These are phyloP conservation scores for Debaryomyces singareniensis DNA, from an alignment of 1,139 yeast species.

Conservation along the genomic window DNA sequence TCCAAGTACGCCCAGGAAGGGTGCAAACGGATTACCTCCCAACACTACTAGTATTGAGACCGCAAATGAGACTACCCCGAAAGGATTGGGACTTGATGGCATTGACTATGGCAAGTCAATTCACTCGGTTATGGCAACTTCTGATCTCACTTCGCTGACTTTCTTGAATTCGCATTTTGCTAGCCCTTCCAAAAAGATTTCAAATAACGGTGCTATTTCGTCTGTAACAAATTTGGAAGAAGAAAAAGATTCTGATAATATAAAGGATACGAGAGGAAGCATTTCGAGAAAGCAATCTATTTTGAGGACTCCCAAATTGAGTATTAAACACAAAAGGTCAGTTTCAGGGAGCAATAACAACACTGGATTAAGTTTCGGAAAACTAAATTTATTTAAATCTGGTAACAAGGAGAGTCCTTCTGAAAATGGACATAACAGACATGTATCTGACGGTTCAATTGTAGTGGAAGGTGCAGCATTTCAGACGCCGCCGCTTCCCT, in stretches of 20 bases:
- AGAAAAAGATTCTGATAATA: constrained; percentile 4
- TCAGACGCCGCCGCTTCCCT: constrained; percentile 42
- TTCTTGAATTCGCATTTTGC: neutral
- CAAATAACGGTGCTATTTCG: constrained; percentile 15
- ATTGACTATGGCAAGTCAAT: constrained; percentile 16
- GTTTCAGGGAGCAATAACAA: constrained; percentile 36
- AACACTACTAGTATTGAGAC: neutral
- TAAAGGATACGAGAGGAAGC: neutral
- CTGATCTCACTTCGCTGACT: too few species aligned
- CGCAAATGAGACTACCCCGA: constrained; percentile 10
- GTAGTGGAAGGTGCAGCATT: constrained; percentile 26
- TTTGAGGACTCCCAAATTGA: constrained; percentile 25
- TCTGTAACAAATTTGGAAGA: constrained; percentile 34
- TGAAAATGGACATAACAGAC: constrained; percentile 30
- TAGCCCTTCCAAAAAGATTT: constrained; percentile 2
- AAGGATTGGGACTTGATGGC: constrained; percentile 39
- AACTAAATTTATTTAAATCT: constrained; percentile 30
- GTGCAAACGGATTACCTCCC: constrained; percentile 4
- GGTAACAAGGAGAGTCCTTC: constrained; percentile 11
- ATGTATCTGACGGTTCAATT: constrained; percentile 37
- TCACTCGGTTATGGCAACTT: constrained; percentile 2
- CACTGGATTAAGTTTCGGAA: constrained; percentile 18
- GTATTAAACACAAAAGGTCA: constrained; percentile 38
- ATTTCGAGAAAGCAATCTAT: constrained; percentile 24
- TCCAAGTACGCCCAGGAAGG: constrained; percentile 15